Conservation (phyloP, 225 moss, liverwort and hornwort species). For the Thuidium tamariscinum region DNA sequence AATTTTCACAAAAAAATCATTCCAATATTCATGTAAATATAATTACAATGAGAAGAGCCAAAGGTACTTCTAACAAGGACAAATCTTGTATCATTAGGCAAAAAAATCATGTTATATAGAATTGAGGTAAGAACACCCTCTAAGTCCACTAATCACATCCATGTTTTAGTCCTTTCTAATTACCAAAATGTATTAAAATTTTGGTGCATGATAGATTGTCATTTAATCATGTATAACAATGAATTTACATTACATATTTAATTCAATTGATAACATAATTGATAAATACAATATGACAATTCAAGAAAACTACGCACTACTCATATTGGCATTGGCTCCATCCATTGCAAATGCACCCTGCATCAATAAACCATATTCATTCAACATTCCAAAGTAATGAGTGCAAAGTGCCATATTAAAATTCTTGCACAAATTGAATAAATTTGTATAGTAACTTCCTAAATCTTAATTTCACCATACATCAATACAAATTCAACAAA, state of each 20-base stretch:
- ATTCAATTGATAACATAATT: not conserved
- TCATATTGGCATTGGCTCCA: fast-evolving
- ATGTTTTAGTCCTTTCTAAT: not conserved
- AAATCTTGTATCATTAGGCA: too few relatives aligned
- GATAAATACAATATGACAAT: not conserved
- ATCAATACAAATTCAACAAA: not conserved
- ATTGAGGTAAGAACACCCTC: not conserved
- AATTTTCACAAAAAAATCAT: not conserved
- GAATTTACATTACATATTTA: not conserved
- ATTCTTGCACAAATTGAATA: not conserved
- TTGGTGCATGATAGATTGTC: not conserved
- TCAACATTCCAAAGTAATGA: not conserved
- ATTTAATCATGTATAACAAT: not conserved
- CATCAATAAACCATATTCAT: too few relatives aligned
- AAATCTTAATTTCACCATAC: too few relatives aligned
- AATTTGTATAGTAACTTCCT: not conserved
- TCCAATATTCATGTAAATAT: fast-evolving
- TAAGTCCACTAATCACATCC: not conserved
- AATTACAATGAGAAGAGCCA: not conserved
- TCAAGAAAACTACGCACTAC: not conserved
- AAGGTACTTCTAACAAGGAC: fast-evolving
- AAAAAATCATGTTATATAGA: not conserved
- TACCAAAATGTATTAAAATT: not conserved
- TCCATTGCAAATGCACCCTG: not conserved
- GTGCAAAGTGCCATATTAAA: not conserved